phyloP scores from a whole-genome alignment of 768 basidiomycete species.

The Termitomyces sp. region DNA sequence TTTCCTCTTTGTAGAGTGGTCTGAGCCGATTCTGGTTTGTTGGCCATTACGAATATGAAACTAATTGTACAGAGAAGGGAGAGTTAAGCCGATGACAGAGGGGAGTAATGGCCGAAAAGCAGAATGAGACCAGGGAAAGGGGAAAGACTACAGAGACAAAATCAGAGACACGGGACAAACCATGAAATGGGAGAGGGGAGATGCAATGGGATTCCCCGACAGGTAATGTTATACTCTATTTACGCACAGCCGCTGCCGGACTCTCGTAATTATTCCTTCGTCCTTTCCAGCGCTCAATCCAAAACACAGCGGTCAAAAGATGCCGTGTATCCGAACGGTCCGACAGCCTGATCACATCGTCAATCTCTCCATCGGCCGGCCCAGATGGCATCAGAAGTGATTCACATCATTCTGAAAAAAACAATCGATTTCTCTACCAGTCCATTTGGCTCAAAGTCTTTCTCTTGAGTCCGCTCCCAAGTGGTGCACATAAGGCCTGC shows the following conservation, averaged over 20 bases:
- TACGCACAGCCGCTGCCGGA: conserved; percentile 3
- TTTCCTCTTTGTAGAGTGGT: conserved; percentile 61
- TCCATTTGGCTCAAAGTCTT: neutral
- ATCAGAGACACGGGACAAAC: conserved; percentile 16
- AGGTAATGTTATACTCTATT: conserved; percentile 13
- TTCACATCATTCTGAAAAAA: neutral
- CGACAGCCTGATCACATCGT: conserved; percentile 1
- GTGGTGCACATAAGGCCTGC: neutral
- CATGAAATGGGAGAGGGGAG: conserved; percentile 21
- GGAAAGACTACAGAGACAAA: conserved; percentile 19
- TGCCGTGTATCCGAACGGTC: conserved; percentile 16
- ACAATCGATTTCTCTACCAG: neutral
- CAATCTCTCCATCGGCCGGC: neutral
- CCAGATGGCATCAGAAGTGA: neutral
- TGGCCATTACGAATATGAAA: conserved; percentile 42
- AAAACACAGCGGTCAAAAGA: conserved; percentile 19
- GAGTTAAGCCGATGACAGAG: conserved; percentile 17
- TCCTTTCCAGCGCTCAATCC: neutral
- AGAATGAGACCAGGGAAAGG: conserved; percentile 15
- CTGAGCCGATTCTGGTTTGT: conserved; percentile 37
- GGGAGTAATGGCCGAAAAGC: conserved; percentile 26
- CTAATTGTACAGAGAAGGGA: conserved; percentile 26
- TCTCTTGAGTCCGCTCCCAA: neutral
- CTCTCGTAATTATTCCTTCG: neutral
- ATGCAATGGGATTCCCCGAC: conserved; percentile 1